These are phyloP conservation scores for Aspergillus luchuensis DNA, from an alignment of 2,329 filamentous ascomycete species.

Conservation along the genomic window DNA sequence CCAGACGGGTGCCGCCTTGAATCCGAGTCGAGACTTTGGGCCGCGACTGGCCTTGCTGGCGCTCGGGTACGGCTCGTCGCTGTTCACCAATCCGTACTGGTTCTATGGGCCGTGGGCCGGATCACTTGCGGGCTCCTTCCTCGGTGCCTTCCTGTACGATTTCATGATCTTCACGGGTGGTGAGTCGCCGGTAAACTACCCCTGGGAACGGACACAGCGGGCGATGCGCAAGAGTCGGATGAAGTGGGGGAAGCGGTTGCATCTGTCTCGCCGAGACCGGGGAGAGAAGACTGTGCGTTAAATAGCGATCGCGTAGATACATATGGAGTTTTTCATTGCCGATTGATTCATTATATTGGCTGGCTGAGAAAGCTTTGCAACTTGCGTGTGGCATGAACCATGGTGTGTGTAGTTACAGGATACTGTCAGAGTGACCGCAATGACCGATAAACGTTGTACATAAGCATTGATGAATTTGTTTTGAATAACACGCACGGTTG, in stretches of 20 bases:
- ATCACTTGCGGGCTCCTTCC: slow-evolving; percentile 42
- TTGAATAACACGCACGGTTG: no score
- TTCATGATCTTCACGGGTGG: slow-evolving; percentile 54
- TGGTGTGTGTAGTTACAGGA: no score
- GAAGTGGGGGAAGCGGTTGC: slow-evolving; percentile 34
- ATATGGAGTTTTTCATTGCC: no score
- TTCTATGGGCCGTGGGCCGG: slow-evolving; percentile 50
- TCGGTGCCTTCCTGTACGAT: slow-evolving; percentile 55
- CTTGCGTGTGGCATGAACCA: no score
- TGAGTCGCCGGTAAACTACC: slow-evolving; percentile 56
- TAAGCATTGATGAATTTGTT: no score
- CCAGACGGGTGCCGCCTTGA: slow-evolving; percentile 53
- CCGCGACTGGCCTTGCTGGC: slow-evolving; percentile 50
- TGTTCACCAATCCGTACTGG: slow-evolving; percentile 50
- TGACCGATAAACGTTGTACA: no score
- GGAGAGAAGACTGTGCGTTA: slow-evolving; percentile 7
- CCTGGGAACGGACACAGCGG: slow-evolving; percentile 45
- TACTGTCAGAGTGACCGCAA: no score
- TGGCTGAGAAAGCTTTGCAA: no score
- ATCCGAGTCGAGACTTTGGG: slow-evolving; percentile 54
- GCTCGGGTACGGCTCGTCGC: slow-evolving; percentile 47
- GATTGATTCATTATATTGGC: not conserved
- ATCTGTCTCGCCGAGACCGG: slow-evolving; percentile 22
- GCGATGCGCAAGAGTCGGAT: slow-evolving; percentile 48
- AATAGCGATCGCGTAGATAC: not conserved